Evolutionary conservation across 306 rosid genomes (phyloP).

Genomic region (Sechiopsis laciniata): DNA sequence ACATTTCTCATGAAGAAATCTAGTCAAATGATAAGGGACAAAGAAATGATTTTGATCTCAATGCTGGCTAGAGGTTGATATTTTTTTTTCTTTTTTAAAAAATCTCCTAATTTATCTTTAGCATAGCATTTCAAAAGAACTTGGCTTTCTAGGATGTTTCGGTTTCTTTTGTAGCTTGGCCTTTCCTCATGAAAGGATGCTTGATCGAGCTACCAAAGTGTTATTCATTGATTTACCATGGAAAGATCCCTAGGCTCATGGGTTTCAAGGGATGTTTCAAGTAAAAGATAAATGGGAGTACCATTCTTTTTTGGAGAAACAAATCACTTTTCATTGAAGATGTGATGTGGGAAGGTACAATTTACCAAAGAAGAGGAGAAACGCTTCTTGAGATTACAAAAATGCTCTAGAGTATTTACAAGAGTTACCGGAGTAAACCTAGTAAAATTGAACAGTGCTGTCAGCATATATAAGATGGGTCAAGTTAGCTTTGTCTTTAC

Average conservation of each 20-base stretch:
- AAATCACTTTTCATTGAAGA: neutral
- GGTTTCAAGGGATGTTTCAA: neutral
- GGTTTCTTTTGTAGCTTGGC: slow-evolving; percentile 11
- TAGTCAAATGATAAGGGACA: neutral
- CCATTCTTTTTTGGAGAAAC: neutral
- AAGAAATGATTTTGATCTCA: neutral
- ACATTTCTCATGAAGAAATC: neutral
- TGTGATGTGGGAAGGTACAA: neutral
- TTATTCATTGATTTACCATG: neutral
- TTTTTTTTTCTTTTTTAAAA: neutral
- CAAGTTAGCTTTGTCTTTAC: neutral
- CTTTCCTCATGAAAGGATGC: neutral
- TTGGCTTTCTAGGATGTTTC: neutral
- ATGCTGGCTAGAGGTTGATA: neutral
- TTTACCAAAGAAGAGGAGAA: neutral
- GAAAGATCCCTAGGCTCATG: neutral
- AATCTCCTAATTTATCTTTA: neutral
- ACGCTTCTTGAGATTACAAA: neutral
- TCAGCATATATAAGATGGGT: neutral
- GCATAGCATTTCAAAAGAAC: neutral
- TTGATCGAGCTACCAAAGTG: neutral
- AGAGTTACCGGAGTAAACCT: neutral
- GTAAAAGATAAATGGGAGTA: neutral
- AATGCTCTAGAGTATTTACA: neutral
- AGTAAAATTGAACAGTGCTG: neutral